A percentile compares a stretch with the other conserved stretches of the same genome.
Evolutionary conservation across 169 alveolate genomes (phyloP).

Genomic region (Eimeria sp.): DNA sequence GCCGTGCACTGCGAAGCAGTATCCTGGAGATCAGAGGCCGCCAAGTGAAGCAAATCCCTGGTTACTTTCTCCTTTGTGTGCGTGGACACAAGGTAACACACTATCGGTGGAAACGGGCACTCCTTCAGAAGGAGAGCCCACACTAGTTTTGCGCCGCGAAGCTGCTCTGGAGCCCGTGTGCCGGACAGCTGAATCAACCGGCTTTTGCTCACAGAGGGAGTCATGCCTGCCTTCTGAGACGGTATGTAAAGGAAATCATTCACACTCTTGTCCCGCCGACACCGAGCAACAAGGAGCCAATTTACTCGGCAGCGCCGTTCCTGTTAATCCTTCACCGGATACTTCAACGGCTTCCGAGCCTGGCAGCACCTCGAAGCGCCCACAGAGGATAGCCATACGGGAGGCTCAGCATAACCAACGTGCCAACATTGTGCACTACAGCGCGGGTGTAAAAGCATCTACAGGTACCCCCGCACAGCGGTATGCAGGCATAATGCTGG

Average conservation of each 20-base stretch:
- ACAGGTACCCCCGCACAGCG: constrained; percentile 9
- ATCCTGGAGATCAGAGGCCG: background rate
- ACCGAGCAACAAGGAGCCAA: background rate
- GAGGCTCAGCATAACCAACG: background rate
- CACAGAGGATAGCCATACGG: background rate
- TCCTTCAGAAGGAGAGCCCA: constrained; percentile 60
- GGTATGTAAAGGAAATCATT: background rate
- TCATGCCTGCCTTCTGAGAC: background rate
- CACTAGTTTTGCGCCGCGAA: constrained; percentile 58
- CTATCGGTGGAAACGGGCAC: constrained; percentile 38
- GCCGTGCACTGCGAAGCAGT: background rate
- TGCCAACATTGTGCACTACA: background rate
- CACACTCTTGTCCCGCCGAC: background rate
- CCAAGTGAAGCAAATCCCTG: constrained; percentile 32
- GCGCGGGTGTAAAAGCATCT: background rate
- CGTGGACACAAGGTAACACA: constrained; percentile 46
- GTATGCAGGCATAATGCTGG: constrained; percentile 30
- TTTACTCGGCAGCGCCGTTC: background rate
- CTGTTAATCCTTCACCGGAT: background rate
- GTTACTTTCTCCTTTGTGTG: constrained; percentile 17
- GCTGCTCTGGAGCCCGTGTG: constrained; percentile 28
- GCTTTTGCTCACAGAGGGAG: background rate
- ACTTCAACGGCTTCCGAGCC: background rate
- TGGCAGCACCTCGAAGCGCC: background rate
- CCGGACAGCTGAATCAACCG: constrained; percentile 13